phyloP scores from a whole-genome alignment of 1,139 yeast genomes.

The Yarrowia galli region DNA sequence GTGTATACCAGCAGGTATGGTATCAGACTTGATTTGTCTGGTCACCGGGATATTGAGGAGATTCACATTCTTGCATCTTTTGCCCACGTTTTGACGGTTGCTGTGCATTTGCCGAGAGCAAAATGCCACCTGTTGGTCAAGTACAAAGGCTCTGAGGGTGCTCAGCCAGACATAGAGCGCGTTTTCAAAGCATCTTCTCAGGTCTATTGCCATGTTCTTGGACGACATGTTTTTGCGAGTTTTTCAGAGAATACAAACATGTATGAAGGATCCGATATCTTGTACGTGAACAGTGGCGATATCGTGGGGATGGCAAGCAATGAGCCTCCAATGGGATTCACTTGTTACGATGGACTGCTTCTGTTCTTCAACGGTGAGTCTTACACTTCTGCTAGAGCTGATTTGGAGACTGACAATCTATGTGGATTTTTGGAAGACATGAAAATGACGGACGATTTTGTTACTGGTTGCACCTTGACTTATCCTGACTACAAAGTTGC shows the following conservation, averaged over 20 bases:
- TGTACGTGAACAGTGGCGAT: background rate
- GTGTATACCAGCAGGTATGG: background rate
- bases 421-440: too few relatives aligned
- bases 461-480: too few relatives aligned
- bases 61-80: background rate
- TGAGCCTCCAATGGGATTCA: background rate
- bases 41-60: background rate
- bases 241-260: background rate
- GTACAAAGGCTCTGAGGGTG: background rate
- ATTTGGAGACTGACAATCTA: background rate
- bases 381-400: background rate
- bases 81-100: background rate
- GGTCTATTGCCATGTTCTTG: background rate
- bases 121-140: background rate
- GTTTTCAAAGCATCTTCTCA: background rate
- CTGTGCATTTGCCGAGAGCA: background rate
- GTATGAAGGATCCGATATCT: background rate
- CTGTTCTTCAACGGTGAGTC: background rate
- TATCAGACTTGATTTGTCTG: background rate
- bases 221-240: background rate
- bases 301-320: background rate
- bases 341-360: background rate
- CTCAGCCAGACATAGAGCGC: background rate
- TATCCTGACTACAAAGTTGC: background rate
- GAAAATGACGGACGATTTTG: background rate